Evolutionary conservation across 192 early-diverging fungal genomes (phyloP), one percentile per base, ranked within the genome.

Genomic region (Fimicolochytrium jonesii): DNA sequence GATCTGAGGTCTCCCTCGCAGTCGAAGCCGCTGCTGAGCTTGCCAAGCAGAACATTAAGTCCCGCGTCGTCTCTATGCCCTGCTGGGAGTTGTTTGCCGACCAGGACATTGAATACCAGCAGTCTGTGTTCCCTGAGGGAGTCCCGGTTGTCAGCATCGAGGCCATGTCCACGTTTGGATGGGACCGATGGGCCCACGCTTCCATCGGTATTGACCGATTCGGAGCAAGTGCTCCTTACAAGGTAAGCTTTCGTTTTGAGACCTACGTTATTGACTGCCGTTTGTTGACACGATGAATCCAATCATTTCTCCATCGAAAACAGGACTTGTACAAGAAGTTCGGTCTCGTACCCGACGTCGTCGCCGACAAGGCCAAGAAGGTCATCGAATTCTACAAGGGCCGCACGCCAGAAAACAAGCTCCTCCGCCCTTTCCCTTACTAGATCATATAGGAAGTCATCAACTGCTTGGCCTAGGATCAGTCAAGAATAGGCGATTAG

Each of bases 41-140:
- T 15, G 80, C 77, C 36, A 65, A 55, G 37, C 61, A 70, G 13
- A 68, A 68, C 10, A 60, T 78, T 37, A 61, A 72, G 34, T 81
- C 88, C 31, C 89, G 89, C 45, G 78, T 98, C 47, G 93, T 98
- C 6, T 98, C 96, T 31, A 87, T 96, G 85, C 96, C 96, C 30
- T 97, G 87, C 47, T 79, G 84, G 67, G 90, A 90, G 64, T 77
- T 95, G 52, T 97, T 96, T 56, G 87, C 89, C 37, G 87, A 86
- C 47, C 94, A 98, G 73, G 42, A 80, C 1, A 65, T 78, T n/a
- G 86, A 81, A 26, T 98, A 98, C 80, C 79, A 85, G 62, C 76
- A 85, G 29, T 70, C 72, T 7, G 93, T 98, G n/a, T 79, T 98
- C 49, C 76, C 83, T 0, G 74, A 79, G 18, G 90, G 90, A 10